Evolutionary conservation across 768 basidiomycete species (phyloP).

Genomic region (Melanogaster broomeanus): DNA sequence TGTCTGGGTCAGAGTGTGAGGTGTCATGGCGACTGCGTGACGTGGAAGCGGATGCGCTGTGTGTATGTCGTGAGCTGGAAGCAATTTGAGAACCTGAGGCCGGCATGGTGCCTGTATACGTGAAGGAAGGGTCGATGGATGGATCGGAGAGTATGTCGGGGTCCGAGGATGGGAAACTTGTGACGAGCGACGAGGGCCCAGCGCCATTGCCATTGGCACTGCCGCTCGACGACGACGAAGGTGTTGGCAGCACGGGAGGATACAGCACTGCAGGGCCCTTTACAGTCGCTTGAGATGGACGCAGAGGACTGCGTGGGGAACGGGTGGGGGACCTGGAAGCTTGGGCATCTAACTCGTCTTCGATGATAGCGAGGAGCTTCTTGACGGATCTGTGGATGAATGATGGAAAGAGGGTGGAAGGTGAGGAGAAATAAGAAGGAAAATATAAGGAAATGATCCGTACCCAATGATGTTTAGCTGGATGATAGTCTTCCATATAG

Average conservation of each 20-base stretch:
- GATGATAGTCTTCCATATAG: slow-evolving; percentile 63
- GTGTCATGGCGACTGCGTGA: background rate
- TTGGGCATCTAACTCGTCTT: slow-evolving; percentile 42
- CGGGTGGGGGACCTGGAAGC: slow-evolving; percentile 15
- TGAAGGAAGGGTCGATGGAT: background rate
- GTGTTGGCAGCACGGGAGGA: background rate
- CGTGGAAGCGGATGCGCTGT: background rate
- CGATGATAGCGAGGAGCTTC: slow-evolving; percentile 53
- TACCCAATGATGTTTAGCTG: slow-evolving; percentile 72
- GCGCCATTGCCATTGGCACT: background rate
- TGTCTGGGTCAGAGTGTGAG: too few species aligned
- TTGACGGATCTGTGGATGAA: slow-evolving; percentile 50
- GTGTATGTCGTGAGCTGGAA: background rate
- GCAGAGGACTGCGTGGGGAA: slow-evolving; percentile 34
- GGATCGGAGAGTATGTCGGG: background rate
- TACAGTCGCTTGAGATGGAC: slow-evolving; percentile 5
- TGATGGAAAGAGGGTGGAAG: too few species aligned
- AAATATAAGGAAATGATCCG: background rate
- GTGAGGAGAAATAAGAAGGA: background rate
- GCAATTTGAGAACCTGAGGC: background rate
- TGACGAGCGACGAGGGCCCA: background rate
- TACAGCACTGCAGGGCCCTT: background rate
- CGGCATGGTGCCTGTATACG: too few species aligned
- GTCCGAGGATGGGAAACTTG: background rate
- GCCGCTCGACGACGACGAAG: background rate